These are phyloP conservation scores for Suhomyces coccinellae DNA, from an alignment of 1,139 yeast species.

Conservation along the genomic window DNA sequence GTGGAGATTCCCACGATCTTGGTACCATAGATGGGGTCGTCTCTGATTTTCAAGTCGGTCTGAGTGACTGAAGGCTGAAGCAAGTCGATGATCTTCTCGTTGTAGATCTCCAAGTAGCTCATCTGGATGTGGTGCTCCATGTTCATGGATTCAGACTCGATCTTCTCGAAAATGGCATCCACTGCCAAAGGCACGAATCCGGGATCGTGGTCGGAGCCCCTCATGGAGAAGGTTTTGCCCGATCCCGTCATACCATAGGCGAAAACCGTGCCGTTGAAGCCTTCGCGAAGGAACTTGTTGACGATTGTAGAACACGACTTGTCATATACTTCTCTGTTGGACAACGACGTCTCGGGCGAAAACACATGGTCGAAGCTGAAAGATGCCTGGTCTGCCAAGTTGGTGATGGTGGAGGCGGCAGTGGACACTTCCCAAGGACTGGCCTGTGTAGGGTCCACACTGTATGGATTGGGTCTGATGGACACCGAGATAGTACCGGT, in stretches of 20 bases:
- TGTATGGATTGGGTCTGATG: slow-evolving; percentile 54
- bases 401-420: slow-evolving; percentile 42
- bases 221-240: slow-evolving; percentile 92
- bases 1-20: slow-evolving; percentile 75
- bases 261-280: slow-evolving; percentile 85
- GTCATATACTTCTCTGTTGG: slow-evolving; percentile 62
- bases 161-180: slow-evolving; percentile 58
- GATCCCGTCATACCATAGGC: slow-evolving; percentile 97
- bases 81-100: slow-evolving; percentile 80
- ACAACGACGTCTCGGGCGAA: slow-evolving; percentile 41
- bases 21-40: slow-evolving; percentile 71
- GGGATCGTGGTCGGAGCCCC: slow-evolving; percentile 65
- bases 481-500: slow-evolving; percentile 54
- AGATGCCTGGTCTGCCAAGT: slow-evolving; percentile 51
- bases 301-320: slow-evolving; percentile 63
- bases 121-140: slow-evolving; percentile 49
- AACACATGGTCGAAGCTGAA: slow-evolving; percentile 81
- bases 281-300: slow-evolving; percentile 61
- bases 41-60: slow-evolving; percentile 68
- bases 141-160: slow-evolving; percentile 31
- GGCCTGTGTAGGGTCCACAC: slow-evolving; percentile 23
- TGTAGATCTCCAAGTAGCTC: slow-evolving; percentile 86
- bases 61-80: slow-evolving; percentile 33
- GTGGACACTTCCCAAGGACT: slow-evolving; percentile 49
- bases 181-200: slow-evolving; percentile 81